Evolutionary conservation across 73 alveolate species (phyloP).

Genomic region (Breviolum minutum): DNA sequence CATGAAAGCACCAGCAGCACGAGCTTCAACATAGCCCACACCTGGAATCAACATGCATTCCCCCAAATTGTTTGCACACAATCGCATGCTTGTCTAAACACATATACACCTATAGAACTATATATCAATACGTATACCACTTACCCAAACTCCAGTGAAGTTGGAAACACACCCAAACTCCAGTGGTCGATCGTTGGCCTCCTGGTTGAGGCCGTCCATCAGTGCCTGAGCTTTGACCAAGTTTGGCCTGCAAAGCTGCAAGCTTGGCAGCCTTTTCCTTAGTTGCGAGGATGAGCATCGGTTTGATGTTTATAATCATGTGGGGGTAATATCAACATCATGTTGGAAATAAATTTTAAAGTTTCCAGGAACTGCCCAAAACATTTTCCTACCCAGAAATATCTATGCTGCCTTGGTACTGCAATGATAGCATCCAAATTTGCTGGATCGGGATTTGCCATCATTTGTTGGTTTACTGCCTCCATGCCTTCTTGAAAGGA

Average conservation of each 20-base stretch:
- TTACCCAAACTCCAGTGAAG: no score
- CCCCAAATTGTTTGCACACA: no score
- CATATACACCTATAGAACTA: no score
- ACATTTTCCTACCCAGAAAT: no score
- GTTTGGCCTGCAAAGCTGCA: background rate
- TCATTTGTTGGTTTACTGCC: background rate
- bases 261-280: background rate
- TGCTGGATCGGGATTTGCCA: background rate
- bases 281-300: background rate
- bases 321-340: no score
- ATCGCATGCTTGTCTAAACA: no score
- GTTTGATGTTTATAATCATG: no score
- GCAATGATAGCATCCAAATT: background rate
- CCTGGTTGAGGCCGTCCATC: constrained; percentile 22
- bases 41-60: background rate
- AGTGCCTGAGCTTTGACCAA: constrained; percentile 9
- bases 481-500: constrained; percentile 1
- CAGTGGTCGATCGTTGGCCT: no score
- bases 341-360: no score
- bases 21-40: background rate
- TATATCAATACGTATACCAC: no score
- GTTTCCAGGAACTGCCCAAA: no score
- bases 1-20: constrained; percentile 59
- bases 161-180: no score
- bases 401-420: background rate